Percentiles rank a stretch among this genome's conserved stretches.
phyloP scores from a whole-genome alignment of 1,284 basidiomycete genomes.

The Malassezia pachydermatis region DNA sequence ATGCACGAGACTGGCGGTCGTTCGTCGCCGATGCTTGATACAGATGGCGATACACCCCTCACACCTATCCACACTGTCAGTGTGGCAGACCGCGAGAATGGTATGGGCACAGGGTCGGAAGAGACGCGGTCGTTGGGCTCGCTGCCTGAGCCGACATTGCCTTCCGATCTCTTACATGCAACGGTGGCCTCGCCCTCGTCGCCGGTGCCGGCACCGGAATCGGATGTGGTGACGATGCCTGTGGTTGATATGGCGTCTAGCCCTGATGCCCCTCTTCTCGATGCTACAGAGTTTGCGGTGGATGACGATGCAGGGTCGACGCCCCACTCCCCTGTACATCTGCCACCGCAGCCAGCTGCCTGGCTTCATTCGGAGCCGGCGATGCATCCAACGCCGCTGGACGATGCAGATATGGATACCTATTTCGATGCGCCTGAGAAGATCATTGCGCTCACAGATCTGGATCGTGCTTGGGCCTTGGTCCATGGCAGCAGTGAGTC shows the following conservation, averaged over 20 bases:
- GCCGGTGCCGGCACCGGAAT: background rate
- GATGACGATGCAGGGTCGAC: background rate
- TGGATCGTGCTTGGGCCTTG: constrained; percentile 16
- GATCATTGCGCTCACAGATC: constrained; percentile 15
- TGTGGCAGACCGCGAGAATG: background rate
- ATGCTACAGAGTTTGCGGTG: too few relatives aligned
- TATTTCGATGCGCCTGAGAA: constrained; percentile 4
- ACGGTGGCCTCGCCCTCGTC: background rate
- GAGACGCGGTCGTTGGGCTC: too few relatives aligned
- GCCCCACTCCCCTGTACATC: background rate
- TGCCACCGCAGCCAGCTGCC: background rate
- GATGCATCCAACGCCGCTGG: background rate
- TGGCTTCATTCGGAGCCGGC: background rate
- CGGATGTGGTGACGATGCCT: background rate
- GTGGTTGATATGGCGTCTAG: background rate
- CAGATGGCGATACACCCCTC: constrained; percentile 15
- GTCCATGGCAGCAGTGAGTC: background rate
- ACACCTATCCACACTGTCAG: constrained; percentile 10
- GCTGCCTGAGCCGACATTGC: constrained; percentile 1
- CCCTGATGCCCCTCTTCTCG: background rate
- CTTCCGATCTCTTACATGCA: constrained; percentile 1
- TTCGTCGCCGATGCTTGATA: constrained; percentile 2
- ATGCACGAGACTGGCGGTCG: background rate
- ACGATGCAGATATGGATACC: constrained; percentile 5
- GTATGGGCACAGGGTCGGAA: too few relatives aligned